A percentile compares a stretch with the other conserved stretches of the same genome.
phyloP scores from a whole-genome alignment of 1,284 basidiomycete genomes.

The Gomphus sp. region DNA sequence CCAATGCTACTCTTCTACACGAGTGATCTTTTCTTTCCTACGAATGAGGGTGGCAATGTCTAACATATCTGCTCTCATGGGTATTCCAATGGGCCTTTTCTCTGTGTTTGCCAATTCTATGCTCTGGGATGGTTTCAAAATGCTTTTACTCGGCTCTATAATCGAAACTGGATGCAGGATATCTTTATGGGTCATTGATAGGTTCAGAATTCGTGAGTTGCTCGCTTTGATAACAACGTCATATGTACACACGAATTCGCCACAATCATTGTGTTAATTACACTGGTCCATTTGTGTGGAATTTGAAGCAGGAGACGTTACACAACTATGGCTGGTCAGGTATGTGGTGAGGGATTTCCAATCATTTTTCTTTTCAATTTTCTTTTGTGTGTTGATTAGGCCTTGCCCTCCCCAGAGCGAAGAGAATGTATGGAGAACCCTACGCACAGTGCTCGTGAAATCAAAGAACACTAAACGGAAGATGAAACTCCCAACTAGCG shows the following conservation, averaged over 20 bases:
- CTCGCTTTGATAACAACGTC: constrained; percentile 6
- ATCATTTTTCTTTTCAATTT: neutral
- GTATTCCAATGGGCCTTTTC: neutral
- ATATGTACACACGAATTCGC: neutral
- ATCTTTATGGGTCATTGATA: constrained; percentile 33
- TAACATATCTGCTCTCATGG: neutral
- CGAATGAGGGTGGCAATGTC: neutral
- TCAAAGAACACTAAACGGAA: constrained; percentile 33
- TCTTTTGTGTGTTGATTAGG: neutral
- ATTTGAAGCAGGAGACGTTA: constrained; percentile 37
- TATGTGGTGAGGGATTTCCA: constrained; percentile 27
- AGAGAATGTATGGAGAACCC: constrained; percentile 39
- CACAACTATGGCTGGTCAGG: constrained; percentile 40
- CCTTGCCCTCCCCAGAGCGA: constrained; percentile 26
- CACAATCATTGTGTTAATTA: constrained; percentile 12
- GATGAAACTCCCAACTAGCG: constrained; percentile 27
- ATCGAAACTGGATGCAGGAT: constrained; percentile 36
- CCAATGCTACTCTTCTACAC: neutral
- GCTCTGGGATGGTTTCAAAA: constrained; percentile 19
- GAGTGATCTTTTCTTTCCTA: too few species aligned
- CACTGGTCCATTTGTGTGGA: constrained; percentile 38
- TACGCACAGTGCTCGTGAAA: constrained; percentile 35
- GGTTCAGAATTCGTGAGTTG: constrained; percentile 33
- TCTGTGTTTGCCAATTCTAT: neutral
- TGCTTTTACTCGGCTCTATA: constrained; percentile 34